Percentiles rank a stretch among this genome's conserved stretches.
Evolutionary conservation across 345 rosid genomes (phyloP).

Genomic region (Eucalyptus albens): DNA sequence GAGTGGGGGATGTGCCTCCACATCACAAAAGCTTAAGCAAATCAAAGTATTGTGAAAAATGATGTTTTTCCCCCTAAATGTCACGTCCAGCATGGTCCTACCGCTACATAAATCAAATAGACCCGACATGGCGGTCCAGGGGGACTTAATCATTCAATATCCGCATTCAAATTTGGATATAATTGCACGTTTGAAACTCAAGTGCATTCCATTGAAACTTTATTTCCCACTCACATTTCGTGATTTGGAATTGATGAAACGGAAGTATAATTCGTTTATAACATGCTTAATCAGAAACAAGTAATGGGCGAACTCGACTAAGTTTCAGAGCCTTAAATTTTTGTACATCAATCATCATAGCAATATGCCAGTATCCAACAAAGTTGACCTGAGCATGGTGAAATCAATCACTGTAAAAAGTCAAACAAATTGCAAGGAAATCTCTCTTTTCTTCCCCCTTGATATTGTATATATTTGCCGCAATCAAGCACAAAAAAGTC

Average conservation of each 20-base stretch:
- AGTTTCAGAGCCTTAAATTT: background rate
- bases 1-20: background rate
- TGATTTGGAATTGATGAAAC: background rate
- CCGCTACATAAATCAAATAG: background rate
- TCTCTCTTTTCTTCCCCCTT: background rate
- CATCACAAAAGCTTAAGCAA: background rate
- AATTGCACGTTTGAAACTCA: background rate
- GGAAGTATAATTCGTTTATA: background rate
- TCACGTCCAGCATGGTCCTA: background rate
- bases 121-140: too few relatives aligned
- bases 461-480: too few relatives aligned
- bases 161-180: too few relatives aligned
- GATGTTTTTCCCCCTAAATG: background rate
- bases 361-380: background rate
- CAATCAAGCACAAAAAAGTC: too few relatives aligned
- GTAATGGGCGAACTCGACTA: background rate
- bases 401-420: background rate
- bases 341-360: background rate
- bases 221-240: accelerated
- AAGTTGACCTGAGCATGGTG: background rate
- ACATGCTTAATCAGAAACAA: background rate
- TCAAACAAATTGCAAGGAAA: background rate
- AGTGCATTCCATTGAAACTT: background rate
- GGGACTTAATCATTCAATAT: too few relatives aligned
- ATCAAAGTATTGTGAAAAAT: background rate